phyloP scores from a whole-genome alignment of 2,329 filamentous ascomycete genomes.

The Aspergillus sergii region DNA sequence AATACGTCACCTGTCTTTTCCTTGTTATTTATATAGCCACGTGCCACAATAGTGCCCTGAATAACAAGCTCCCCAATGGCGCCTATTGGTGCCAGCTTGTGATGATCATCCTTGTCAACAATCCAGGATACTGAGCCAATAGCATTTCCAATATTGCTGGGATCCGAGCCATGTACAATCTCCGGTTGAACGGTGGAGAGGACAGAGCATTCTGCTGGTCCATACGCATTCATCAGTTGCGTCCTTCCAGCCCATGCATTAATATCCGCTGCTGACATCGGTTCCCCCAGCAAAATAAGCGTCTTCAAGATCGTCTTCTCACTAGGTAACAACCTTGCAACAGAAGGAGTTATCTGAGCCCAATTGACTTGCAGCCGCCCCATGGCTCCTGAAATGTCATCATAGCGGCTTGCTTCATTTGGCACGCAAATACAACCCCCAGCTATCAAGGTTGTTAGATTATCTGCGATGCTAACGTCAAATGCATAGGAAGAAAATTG shows the following conservation, averaged over 20 bases:
- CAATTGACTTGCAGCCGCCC: background rate
- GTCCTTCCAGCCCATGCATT: no score
- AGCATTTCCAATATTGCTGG: background rate
- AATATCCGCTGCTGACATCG: no score
- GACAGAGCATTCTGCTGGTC: no score
- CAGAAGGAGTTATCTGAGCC: background rate
- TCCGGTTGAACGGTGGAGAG: background rate
- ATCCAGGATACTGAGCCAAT: background rate
- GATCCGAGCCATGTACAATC: background rate
- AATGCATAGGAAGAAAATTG: background rate
- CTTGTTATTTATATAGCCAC: background rate
- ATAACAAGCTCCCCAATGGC: background rate
- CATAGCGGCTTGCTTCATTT: background rate
- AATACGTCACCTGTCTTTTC: no score
- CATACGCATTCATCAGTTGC: no score
- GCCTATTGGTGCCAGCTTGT: background rate
- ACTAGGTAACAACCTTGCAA: background rate
- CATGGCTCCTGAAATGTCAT: background rate
- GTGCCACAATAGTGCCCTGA: background rate
- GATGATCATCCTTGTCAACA: background rate
- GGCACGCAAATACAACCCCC: background rate
- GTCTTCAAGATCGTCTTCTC: no score
- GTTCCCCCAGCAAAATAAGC: no score
- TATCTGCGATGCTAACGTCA: background rate
- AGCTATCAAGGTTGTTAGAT: background rate